Evolutionary conservation across 495 filamentous ascomycete species (phyloP).

Genomic region (Penicillium alfredii): DNA sequence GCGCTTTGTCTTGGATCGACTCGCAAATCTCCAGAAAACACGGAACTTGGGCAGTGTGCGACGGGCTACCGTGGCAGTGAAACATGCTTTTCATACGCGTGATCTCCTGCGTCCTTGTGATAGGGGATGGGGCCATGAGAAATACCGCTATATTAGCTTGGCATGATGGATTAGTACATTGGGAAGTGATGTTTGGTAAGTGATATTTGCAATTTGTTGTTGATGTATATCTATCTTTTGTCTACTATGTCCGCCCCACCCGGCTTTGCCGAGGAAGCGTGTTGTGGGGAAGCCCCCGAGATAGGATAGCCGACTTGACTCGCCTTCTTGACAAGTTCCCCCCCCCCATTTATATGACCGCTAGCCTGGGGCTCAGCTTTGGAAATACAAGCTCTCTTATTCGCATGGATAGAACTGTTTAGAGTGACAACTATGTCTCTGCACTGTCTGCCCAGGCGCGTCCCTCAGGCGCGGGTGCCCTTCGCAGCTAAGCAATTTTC

Average conservation of each 20-base stretch:
- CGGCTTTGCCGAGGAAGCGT: not conserved
- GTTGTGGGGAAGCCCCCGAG: slow-evolving; percentile 5
- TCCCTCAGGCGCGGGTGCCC: slow-evolving; percentile 6
- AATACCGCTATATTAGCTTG: not conserved
- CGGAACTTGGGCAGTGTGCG: slow-evolving; percentile 17
- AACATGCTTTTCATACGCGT: slow-evolving; percentile 9
- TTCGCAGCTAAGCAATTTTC: slow-evolving; percentile 35
- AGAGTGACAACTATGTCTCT: slow-evolving; percentile 19
- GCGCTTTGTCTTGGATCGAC: slow-evolving; percentile 14
- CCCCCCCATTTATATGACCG: too few species aligned
- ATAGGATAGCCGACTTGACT: slow-evolving; percentile 6
- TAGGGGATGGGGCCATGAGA: not conserved
- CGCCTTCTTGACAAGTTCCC: not conserved
- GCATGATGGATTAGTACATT: too few species aligned
- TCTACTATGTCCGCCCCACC: too few species aligned
- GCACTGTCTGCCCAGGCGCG: slow-evolving; percentile 14
- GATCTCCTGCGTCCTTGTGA: not conserved
- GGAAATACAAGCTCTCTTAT: too few species aligned
- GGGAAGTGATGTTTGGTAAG: too few species aligned
- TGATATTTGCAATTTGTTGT: too few species aligned
- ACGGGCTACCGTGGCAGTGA: slow-evolving; percentile 8
- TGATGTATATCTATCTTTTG: too few species aligned
- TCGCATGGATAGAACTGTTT: too few species aligned
- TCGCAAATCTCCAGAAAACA: slow-evolving; percentile 5
- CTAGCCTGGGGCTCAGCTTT: too few species aligned